Base-by-base conservation (phyloP, 352 stramenopile genomes). In the Nothophytophthora sp. region DNA sequence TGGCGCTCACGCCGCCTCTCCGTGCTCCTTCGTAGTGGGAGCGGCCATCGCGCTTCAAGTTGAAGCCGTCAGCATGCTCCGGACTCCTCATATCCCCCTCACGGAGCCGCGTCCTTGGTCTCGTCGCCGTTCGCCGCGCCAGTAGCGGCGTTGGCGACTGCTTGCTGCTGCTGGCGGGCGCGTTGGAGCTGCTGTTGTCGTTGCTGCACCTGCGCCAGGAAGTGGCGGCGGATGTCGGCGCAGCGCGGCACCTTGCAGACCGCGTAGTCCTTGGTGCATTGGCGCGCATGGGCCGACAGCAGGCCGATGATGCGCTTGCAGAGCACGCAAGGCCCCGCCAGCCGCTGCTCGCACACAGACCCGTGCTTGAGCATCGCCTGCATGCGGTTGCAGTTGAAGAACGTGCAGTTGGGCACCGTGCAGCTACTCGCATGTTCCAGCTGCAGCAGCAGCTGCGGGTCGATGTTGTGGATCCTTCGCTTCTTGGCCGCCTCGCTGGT, bases 401-500 rank as follows among this genome's bases (percentile, higher is more conserved):
- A 92, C 11, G 80, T 74, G 49, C 84, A 96, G 27, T 92, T 84
- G 0, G 70, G 50, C 3, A 80, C 44, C 6, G 74, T 76, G 48
- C 85, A 95, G 30, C 68, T 76, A 55, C 85, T 95, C 12, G 85
- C 82, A 55, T 95, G 85, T 41, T 95, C 85, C 20, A 95, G 54
- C 52, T 96, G 88, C 16, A 92, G 49, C 37, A 96, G 53, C 28
- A 96, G 66, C 59, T 95, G 78, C 15, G 91, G 76, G 41, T 96
- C 86, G 22, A 97, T 89, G 51, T 94, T 89, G 63, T 96, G 76
- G 37, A 91, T 95, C 28, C 86, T 81, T 35, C 87, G 70, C 61
- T 99, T 96, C 69, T 97, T 98, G 41, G 77, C 81, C 47, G 96
- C 86, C 24, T 97, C 90, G 13, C 94, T 85, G 24, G 66, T 45